phyloP scores from a whole-genome alignment of 495 filamentous ascomycete species.

The Talaromyces wortmannii region DNA sequence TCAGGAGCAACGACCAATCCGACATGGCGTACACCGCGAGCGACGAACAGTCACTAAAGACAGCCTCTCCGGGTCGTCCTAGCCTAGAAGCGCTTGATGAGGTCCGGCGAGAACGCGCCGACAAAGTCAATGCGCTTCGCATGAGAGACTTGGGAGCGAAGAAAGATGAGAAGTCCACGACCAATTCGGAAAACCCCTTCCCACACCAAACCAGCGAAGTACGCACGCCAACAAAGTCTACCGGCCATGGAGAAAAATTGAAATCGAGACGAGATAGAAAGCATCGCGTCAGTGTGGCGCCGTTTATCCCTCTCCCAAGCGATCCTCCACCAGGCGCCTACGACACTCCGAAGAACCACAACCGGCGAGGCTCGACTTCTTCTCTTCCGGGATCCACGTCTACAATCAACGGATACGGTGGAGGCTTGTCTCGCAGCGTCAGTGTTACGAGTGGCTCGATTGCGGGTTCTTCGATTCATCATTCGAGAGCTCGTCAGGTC shows the following conservation, averaged over 20 bases:
- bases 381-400: conserved; percentile 1
- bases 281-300: background rate
- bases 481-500: background rate
- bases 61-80: background rate
- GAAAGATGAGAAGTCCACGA: background rate
- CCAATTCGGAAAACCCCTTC: conserved; percentile 1
- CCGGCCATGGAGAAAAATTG: background rate
- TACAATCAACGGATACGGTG: conserved; percentile 2
- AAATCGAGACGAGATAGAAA: background rate
- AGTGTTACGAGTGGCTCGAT: conserved; percentile 1
- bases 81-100: conserved; percentile 6
- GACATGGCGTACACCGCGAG: background rate
- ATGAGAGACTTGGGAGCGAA: conserved; percentile 13
- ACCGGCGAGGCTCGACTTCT: background rate
- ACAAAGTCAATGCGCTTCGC: conserved; percentile 17
- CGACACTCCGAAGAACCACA: background rate
- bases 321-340: background rate
- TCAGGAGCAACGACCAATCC: background rate
- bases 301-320: conserved; percentile 1
- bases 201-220: background rate
- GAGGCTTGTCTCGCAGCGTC: conserved; percentile 3
- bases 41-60: background rate
- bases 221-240: background rate
- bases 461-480: background rate
- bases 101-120: conserved; percentile 11